Conservation (phyloP, 2,329 filamentous ascomycete genomes). For the Blastomyces emzantsi region DNA sequence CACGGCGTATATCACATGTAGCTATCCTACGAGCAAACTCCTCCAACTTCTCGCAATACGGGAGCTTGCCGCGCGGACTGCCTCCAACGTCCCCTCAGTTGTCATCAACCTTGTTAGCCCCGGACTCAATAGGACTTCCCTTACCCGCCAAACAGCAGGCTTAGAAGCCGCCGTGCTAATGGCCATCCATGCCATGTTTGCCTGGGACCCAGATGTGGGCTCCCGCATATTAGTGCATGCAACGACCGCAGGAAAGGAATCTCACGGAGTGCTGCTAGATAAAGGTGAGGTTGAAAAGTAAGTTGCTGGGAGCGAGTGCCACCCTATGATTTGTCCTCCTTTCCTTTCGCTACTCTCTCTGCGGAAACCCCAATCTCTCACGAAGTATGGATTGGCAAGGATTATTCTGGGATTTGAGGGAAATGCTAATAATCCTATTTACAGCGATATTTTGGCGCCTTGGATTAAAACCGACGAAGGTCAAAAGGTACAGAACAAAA, state of each 20-base stretch:
- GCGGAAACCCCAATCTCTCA: not conserved
- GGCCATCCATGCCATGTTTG: constrained; percentile 11
- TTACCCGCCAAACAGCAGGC: constrained; percentile 12
- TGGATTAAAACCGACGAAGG: constrained; percentile 12
- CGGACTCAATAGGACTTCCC: constrained; percentile 18
- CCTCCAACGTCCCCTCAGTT: constrained; percentile 10
- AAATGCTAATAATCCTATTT: not conserved
- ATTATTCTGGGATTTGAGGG: not conserved
- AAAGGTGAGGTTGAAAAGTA: constrained; percentile 13
- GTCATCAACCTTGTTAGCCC: constrained; percentile 21
- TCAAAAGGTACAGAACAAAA: constrained; percentile 9
- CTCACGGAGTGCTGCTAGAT: constrained; percentile 13
- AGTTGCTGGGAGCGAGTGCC: not conserved
- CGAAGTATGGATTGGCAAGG: not conserved
- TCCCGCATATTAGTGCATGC: constrained; percentile 18
- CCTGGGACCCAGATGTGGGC: constrained; percentile 18
- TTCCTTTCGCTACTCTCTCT: not conserved
- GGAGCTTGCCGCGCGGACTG: constrained; percentile 4
- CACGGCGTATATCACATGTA: constrained; percentile 3
- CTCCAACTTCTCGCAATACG: constrained; percentile 12
- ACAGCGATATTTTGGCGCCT: constrained; percentile 5
- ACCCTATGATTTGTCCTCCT: not conserved
- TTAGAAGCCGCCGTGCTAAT: constrained; percentile 4
- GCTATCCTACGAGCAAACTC: constrained; percentile 12
- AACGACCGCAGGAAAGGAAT: constrained; percentile 13